Base-by-base conservation (phyloP, 2,329 filamentous ascomycete genomes). In the Cladosporium austrohemisphaericum region DNA sequence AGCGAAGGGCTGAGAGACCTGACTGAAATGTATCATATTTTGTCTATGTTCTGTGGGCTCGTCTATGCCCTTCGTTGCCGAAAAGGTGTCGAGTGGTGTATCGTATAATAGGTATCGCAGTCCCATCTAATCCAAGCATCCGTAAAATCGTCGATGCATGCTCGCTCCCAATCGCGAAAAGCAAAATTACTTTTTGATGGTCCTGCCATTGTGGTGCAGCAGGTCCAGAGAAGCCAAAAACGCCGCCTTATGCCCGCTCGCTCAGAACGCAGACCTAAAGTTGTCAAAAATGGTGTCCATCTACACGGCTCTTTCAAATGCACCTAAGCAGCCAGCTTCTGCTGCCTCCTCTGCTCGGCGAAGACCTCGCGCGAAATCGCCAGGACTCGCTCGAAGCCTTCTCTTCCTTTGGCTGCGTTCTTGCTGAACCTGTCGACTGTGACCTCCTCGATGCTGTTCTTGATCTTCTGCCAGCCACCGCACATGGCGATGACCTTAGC, bases 391-490 rank as follows among this genome's bases (percentile, higher is more conserved):
- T 98, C 93, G 66, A 98, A 98, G 1, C 93, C 93, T 70, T 97
- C 91, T 56, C 86, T 84, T 56, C 93, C 93, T 71, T 88, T 91
- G 59, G 78, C 77, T 19, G 93, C 92, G 64, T 98, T 98, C 70
- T 98, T 89, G 59, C 83, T 80, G 74, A 98, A 98, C 48, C 89
- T 77, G 57, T 86, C 86, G 36, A 97, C 86, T 33, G 90, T 86
- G 45, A 88, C 84, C 61, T 97, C 90, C 74, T 98, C 93, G 61
- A 98, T 94, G 67, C 85, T 88, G 72, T 93, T 95, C 77, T 89
- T 93, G 67, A 97, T 90, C 66, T 90, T 89, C 72, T 96, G 88
- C 91, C 93, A 98, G 54, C 93, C 93, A 58, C 93, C 92, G 68
- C 90, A 95, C 8, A 97, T 76, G 1, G 93, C 93, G 1, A 91